Evolutionary conservation across 73 alveolate species (phyloP).

Genomic region (Loxodes magnus): DNA sequence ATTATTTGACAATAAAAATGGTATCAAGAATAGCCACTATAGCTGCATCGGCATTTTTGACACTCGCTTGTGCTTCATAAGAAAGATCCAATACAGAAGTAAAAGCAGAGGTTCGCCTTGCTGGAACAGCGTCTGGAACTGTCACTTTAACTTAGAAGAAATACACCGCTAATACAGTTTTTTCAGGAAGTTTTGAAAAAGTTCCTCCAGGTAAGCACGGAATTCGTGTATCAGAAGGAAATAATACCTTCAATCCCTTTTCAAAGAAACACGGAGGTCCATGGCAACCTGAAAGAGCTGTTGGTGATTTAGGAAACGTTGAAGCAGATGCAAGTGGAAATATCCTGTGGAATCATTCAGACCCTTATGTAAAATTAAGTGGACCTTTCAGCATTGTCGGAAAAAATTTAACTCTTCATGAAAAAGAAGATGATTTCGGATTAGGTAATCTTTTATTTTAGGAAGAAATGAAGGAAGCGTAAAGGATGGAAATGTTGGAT

Average conservation of each 20-base stretch:
- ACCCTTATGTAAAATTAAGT: constrained; percentile 10
- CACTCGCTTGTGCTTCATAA: no score
- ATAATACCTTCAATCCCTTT: constrained; percentile 6
- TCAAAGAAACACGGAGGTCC: constrained; percentile 13
- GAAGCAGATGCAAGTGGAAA: constrained; percentile 3
- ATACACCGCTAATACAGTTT: not conserved
- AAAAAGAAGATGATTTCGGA: constrained; percentile 10
- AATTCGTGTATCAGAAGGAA: not conserved
- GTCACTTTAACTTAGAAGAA: not conserved
- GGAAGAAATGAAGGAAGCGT: constrained; percentile 3
- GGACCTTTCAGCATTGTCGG: constrained; percentile 6
- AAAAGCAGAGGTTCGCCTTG: not conserved
- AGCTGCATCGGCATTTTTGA: no score
- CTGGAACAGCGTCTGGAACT: constrained; percentile 5
- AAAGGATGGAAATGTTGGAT: not conserved
- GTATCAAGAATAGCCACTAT: no score
- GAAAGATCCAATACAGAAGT: constrained; percentile 12
- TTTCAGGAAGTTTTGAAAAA: not conserved
- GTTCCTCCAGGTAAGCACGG: constrained; percentile 3
- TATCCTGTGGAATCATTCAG: not conserved
- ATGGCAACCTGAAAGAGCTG: constrained; percentile 5
- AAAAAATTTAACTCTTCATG: constrained; percentile 1
- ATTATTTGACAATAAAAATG: no score
- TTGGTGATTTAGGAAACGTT: constrained; percentile 9
- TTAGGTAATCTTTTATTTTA: no score